Evolutionary conservation across 2,329 filamentous ascomycete genomes (phyloP).

Genomic region (Paecilomyces dactylethromorphus): DNA sequence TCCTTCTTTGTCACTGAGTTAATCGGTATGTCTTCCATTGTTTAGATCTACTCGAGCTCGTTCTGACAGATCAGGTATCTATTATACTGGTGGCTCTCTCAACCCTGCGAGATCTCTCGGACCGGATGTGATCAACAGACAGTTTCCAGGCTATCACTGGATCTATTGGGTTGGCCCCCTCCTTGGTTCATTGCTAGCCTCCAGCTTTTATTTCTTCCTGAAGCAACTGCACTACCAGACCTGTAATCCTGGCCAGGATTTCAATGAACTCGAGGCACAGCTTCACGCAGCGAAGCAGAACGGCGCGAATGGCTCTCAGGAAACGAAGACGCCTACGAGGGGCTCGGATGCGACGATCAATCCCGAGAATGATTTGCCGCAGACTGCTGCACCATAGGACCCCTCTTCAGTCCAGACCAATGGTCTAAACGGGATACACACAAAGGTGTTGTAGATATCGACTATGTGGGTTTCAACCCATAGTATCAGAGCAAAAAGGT

Average conservation of each 20-base stretch:
- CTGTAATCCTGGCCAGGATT: conserved; percentile 52
- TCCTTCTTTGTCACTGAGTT: conserved; percentile 59
- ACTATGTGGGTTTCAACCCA: too few relatives aligned
- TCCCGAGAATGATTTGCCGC: not conserved
- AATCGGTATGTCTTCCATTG: conserved; percentile 28
- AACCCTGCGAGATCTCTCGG: conserved; percentile 45
- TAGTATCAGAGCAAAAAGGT: too few relatives aligned
- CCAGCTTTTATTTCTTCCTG: conserved; percentile 44
- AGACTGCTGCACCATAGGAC: not conserved
- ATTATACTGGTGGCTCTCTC: conserved; percentile 43
- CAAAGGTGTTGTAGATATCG: too few relatives aligned
- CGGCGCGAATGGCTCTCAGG: not conserved
- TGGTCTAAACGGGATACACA: not conserved
- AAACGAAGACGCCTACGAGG: not conserved
- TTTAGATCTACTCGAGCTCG: not conserved
- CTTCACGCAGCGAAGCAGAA: not conserved
- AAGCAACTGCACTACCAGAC: conserved; percentile 38
- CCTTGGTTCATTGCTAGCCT: conserved; percentile 41
- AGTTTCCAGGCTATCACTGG: conserved; percentile 44
- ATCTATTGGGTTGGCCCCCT: conserved; percentile 46
- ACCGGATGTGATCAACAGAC: conserved; percentile 39
- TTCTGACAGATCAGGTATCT: conserved; percentile 30
- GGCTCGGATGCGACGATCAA: not conserved
- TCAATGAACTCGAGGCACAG: conserved; percentile 25
- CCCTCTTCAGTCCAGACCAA: not conserved